A percentile compares a stretch with the other conserved stretches of the same genome.
These are phyloP conservation scores for Balansia obtecta DNA, from an alignment of 2,329 filamentous ascomycete species.

Conservation along the genomic window DNA sequence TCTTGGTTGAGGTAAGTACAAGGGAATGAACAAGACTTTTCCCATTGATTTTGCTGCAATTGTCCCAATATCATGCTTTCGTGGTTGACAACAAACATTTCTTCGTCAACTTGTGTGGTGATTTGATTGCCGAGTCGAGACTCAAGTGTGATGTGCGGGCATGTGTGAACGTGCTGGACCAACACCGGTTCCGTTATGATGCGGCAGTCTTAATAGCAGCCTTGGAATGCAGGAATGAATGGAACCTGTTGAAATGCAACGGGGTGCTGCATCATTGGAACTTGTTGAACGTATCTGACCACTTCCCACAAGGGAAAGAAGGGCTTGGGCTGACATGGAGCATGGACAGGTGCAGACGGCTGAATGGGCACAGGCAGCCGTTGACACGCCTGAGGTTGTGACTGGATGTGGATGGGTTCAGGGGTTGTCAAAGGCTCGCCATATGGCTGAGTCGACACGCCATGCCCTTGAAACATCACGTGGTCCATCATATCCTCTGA, in stretches of 20 bases:
- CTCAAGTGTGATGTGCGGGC: not conserved
- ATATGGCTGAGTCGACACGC: conserved; percentile 28
- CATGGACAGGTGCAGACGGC: conserved; percentile 24
- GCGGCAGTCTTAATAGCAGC: conserved; percentile 27
- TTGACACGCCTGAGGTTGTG: conserved; percentile 19
- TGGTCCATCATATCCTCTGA: conserved; percentile 30
- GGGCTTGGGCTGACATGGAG: conserved; percentile 32
- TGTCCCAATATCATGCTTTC: not conserved
- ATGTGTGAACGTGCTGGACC: not conserved
- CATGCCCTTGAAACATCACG: conserved; percentile 28
- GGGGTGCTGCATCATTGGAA: conserved; percentile 34
- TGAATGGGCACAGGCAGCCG: conserved; percentile 17
- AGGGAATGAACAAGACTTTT: not conserved
- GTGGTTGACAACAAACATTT: not conserved
- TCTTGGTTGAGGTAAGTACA: not conserved
- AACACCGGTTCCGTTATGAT: not conserved
- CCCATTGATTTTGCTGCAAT: not conserved
- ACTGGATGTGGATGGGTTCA: conserved; percentile 10
- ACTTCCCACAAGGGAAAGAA: conserved; percentile 39
- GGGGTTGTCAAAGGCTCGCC: conserved; percentile 23
- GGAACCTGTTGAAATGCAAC: conserved; percentile 40
- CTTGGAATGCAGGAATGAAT: conserved; percentile 38
- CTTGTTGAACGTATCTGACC: conserved; percentile 38
- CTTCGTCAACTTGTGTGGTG: not conserved
- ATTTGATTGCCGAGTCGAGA: not conserved